Conservation (phyloP, 192 early-diverging fungal genomes). For the Piromyces sp. region DNA sequence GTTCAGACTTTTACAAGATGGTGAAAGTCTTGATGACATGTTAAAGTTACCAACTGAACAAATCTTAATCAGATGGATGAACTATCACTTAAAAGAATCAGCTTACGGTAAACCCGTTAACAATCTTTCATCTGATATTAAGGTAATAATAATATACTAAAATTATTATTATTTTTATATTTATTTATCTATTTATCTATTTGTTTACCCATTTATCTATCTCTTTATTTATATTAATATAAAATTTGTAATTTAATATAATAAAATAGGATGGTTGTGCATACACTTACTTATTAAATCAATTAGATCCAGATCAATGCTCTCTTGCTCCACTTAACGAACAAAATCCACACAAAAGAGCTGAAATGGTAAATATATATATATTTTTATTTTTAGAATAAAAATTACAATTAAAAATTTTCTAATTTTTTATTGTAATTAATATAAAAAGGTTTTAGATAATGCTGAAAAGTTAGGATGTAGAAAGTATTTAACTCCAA, state of each 20-base stretch:
- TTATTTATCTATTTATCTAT: too few relatives aligned
- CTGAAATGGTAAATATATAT: slow-evolving; percentile 47
- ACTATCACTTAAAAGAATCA: slow-evolving; percentile 10
- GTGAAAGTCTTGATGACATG: slow-evolving; percentile 8
- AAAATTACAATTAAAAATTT: too few relatives aligned
- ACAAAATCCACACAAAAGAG: slow-evolving; percentile 57
- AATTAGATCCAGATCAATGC: slow-evolving; percentile 70
- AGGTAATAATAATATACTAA: slow-evolving; percentile 10
- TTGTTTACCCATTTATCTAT: too few relatives aligned
- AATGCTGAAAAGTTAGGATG: slow-evolving; percentile 86
- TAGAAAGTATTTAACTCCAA: slow-evolving; percentile 84
- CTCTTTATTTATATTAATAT: too few relatives aligned
- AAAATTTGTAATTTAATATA: too few relatives aligned
- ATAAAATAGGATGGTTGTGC: slow-evolving; percentile 77
- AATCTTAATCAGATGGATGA: slow-evolving; percentile 14
- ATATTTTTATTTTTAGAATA: too few relatives aligned
- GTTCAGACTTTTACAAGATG: slow-evolving; percentile 9
- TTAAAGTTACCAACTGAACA: slow-evolving; percentile 20
- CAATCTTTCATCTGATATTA: slow-evolving; percentile 85
- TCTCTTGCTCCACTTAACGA: slow-evolving; percentile 62
- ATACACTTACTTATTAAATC: slow-evolving; percentile 85
- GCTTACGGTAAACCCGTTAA: slow-evolving; percentile 58
- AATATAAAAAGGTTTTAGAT: slow-evolving; percentile 38
- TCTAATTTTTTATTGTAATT: too few relatives aligned
- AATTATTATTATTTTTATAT: too few relatives aligned